Conservation (phyloP, 257 asterid genomes). For the Solanum ossicruentum region DNA sequence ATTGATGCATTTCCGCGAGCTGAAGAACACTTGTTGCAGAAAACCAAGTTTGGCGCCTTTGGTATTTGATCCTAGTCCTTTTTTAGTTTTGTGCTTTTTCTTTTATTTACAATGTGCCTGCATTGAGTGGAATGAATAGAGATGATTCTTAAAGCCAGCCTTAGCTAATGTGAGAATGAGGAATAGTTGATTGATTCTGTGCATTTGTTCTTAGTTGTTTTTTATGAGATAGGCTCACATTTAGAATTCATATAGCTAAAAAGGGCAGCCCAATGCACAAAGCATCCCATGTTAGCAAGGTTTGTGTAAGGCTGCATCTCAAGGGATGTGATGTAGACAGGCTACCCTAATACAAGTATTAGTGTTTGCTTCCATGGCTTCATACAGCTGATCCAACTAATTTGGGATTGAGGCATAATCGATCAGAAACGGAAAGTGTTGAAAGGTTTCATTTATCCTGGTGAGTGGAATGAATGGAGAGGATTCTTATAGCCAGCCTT, state of each 20-base stretch:
- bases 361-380: not conserved
- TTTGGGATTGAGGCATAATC: not conserved
- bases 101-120: not conserved
- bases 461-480: not conserved
- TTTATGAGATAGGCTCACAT: not conserved
- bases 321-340: not conserved
- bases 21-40: constrained; percentile 85
- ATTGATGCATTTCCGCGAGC: constrained; percentile 95
- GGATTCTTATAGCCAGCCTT: not conserved
- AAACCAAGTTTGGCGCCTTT: constrained; percentile 85
- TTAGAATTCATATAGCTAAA: not conserved
- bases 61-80: constrained; percentile 24
- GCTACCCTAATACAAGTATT: not conserved
- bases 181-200: not conserved
- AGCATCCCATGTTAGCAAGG: not conserved
- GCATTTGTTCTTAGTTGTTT: not conserved
- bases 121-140: not conserved
- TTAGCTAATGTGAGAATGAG: not conserved
- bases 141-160: not conserved
- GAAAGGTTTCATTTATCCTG: not conserved
- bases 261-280: not conserved
- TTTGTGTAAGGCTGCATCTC: not conserved
- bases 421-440: not conserved
- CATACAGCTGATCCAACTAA: not conserved
- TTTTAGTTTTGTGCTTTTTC: not conserved